Base-by-base conservation (phyloP, 2,329 filamentous ascomycete genomes). In the Zymoseptoria crescenta region DNA sequence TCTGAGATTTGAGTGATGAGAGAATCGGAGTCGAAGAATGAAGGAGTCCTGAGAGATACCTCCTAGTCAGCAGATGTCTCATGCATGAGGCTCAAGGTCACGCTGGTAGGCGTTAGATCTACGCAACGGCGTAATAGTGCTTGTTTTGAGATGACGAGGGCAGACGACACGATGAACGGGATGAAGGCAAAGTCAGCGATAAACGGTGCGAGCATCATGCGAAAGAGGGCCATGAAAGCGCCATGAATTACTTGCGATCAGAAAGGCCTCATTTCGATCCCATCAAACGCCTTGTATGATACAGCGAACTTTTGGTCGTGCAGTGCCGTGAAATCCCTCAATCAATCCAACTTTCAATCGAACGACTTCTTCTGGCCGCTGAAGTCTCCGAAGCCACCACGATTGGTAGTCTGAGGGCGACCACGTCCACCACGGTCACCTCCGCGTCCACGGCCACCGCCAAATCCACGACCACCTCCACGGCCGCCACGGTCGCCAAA, bases 301-400 rank as follows among this genome's bases (percentile, higher is more conserved):
- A 45, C 35, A 45, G 13, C 35, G 35, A 45, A 45, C 35, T 45
- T 45, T 16, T 45, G 35, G 35, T 45, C 35, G 35, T 45, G 35
- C 35, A 45, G 35, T 45, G 35, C n/a, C 35, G 35, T 45, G 35
- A 16, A 16, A 45, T 45, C 13, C n/a, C 35, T 45, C 35, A n/a
- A n/a, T 52, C 24, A 24, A 52, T 8, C 51, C 24, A 52, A 52
- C 51, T 52, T 52, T 52, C 49, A 51, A 8, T 29, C 24, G 74
- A 90, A 90, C 65, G 85, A 88, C 73, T 84, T 85, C 85, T 92
- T 93, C 80, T 85, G 87, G 75, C 90, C 91, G 76, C 84, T 80
- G 80, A 88, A 90, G 72, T 86, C 82, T 61, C 83, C 80, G 69
- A 86, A 83, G 69, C 83, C 83, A 61, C 77, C 78, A 66, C 77